Conservation (phyloP, 345 rosid species). For the Nasturtium officinale region DNA sequence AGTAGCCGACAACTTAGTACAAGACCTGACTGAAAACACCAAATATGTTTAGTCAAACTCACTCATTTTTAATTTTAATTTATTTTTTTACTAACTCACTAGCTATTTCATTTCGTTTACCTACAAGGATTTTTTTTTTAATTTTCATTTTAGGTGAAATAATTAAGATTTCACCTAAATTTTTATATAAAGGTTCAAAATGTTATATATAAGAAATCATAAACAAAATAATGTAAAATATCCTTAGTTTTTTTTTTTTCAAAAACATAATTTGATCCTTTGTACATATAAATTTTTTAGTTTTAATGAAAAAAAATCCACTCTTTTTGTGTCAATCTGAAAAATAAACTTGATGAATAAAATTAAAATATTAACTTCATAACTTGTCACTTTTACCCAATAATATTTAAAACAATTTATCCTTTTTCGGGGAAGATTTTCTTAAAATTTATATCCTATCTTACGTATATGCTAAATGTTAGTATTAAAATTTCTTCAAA, state of each 20-base stretch:
- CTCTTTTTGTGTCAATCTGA: too few relatives aligned
- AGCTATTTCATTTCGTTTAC: neutral
- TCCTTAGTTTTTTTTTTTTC: neutral
- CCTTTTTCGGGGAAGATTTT: too few relatives aligned
- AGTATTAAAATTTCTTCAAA: neutral
- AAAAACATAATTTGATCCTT: neutral
- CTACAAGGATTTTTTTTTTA: neutral
- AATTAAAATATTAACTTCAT: neutral
- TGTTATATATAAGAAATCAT: neutral
- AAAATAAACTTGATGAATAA: neutral
- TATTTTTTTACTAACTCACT: neutral
- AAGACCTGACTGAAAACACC: neutral
- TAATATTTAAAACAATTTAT: neutral
- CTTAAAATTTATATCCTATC: neutral
- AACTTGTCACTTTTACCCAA: neutral
- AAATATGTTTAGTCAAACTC: neutral
- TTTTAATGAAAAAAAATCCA: neutral
- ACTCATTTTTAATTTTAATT: neutral
- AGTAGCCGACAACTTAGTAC: conserved; percentile 1
- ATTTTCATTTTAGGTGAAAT: neutral
- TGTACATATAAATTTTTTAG: neutral
- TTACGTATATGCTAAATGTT: neutral
- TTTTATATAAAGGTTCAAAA: neutral
- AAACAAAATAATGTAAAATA: neutral
- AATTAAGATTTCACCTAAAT: neutral